Base-by-base conservation (phyloP, 129 eudicot species). In the Glebionis coronaria region DNA sequence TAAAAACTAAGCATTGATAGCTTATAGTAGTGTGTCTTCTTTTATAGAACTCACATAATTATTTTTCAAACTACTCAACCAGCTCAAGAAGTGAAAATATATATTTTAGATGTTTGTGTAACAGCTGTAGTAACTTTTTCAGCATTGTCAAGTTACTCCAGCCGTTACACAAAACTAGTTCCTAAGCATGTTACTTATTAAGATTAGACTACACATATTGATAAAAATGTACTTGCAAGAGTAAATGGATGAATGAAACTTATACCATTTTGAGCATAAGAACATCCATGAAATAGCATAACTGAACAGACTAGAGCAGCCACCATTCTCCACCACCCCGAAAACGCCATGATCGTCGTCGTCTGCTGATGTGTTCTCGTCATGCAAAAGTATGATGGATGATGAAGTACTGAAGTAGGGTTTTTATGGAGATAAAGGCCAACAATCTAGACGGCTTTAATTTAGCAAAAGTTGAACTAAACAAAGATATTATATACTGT, bases 391-490 rank as follows among this genome's bases (percentile, higher is more conserved):
- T 52, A 50, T 29, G 19, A 27, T 63, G 67, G 38, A n/a, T n/a
- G n/a, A n/a, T n/a, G n/a, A n/a, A n/a, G n/a, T n/a, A n/a, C n/a
- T 27, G 56, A 54, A 11, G 47, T 63, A 60, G 49, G 62, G 67
- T 47, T 44, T 76, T 55, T 76, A 80, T 73, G 62, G 56, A 71
- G 51, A 56, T 31, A 68, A 66, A 73, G 12, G 19, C 42, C 73
- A 67, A 75, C 77, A 58, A 74, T 66, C 1, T 77, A 21, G 77
- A 58, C 73, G 84, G 82, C 84, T 68, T 66, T 63, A 58, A 67
- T 4, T 68, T 68, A 63, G 64, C 49, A 23, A 52, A 40, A 72
- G 20, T 27, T 72, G 56, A 54, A 58, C 46, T 61, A 76, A 74
- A 66, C 59, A n/a, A n/a, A n/a, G n/a, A n/a, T n/a, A n/a, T n/a